Evolutionary conservation across 2,329 filamentous ascomycete species (phyloP).

Genomic region (Knoxdaviesia capensis): DNA sequence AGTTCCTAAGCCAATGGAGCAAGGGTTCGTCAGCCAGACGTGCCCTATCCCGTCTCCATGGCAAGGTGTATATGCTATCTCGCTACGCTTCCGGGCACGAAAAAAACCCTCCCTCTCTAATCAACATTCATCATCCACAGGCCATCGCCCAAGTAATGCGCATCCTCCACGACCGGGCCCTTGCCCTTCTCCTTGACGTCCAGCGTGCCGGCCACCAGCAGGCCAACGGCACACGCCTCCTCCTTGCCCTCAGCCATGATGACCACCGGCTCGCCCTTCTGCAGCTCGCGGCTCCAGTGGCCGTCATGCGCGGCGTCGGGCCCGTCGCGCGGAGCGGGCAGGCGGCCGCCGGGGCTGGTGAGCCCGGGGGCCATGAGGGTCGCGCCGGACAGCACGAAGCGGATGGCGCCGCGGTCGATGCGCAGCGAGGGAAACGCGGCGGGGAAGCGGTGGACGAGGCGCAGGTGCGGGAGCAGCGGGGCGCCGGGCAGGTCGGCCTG

Average conservation of each 20-base stretch:
- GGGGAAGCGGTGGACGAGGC: slow-evolving; percentile 78
- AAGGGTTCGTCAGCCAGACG: slow-evolving; percentile 1
- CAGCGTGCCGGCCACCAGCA: slow-evolving; percentile 65
- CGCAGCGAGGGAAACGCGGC: slow-evolving; percentile 64
- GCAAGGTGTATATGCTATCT: too few relatives aligned
- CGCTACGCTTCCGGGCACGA: too few relatives aligned
- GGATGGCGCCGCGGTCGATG: slow-evolving; percentile 89
- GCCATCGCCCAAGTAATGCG: slow-evolving; percentile 86
- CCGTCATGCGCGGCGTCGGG: slow-evolving; percentile 27
- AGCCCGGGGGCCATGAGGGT: slow-evolving; percentile 92
- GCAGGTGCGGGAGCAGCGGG: slow-evolving; percentile 69
- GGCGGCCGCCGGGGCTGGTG: slow-evolving; percentile 60
- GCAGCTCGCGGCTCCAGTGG: slow-evolving; percentile 45
- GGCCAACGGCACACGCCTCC: slow-evolving; percentile 73
- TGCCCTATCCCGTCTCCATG: background rate
- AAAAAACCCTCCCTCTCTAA: slow-evolving; percentile 9
- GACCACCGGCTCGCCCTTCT: slow-evolving; percentile 67
- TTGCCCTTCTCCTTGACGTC: slow-evolving; percentile 92
- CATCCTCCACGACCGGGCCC: slow-evolving; percentile 81
- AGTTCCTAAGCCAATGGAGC: background rate
- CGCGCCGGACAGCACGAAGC: slow-evolving; percentile 84
- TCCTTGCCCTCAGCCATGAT: slow-evolving; percentile 87
- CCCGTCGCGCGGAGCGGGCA: slow-evolving; percentile 38
- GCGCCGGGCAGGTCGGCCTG: slow-evolving; percentile 46
- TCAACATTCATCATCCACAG: slow-evolving; percentile 54